Conservation (phyloP, 2,329 filamentous ascomycete species). For the Nemania sp. region DNA sequence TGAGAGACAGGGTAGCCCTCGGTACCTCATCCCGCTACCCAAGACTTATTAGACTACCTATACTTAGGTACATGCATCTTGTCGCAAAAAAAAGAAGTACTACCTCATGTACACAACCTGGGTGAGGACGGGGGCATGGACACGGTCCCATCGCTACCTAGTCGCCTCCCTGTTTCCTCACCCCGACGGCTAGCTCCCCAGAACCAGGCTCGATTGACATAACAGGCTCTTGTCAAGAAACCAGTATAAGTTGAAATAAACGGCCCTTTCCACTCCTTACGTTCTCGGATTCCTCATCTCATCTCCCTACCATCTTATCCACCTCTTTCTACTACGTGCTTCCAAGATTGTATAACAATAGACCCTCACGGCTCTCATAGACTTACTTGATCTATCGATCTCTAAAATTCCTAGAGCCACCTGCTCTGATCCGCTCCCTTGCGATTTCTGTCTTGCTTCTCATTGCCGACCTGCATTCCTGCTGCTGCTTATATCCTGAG, state of each 20-base stretch:
- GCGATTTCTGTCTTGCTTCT: conserved; percentile 25
- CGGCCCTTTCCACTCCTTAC: conserved; percentile 33
- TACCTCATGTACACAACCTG: neutral
- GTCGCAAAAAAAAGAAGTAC: conserved; percentile 9
- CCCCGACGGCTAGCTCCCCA: conserved; percentile 22
- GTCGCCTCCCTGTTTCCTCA: conserved; percentile 9
- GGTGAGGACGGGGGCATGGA: conserved; percentile 13
- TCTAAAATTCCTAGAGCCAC: conserved; percentile 11
- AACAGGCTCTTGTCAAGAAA: conserved; percentile 19
- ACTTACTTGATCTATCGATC: conserved; percentile 2
- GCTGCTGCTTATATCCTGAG: conserved; percentile 20
- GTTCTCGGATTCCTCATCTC: conserved; percentile 34
- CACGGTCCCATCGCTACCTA: conserved; percentile 9
- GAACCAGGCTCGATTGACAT: conserved; percentile 20
- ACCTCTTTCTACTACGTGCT: neutral
- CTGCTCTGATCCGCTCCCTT: conserved; percentile 20
- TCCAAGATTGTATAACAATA: conserved; percentile 32
- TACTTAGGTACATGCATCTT: conserved; percentile 11
- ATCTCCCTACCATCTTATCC: conserved; percentile 23
- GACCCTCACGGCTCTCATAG: conserved; percentile 22
- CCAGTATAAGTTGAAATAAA: conserved; percentile 42
- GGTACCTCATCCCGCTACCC: conserved; percentile 17
- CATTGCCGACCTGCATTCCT: conserved; percentile 22
- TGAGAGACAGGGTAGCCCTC: conserved; percentile 4
- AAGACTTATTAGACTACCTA: neutral